Conservation (phyloP, 768 basidiomycete species). For the Tylopilus plumbeoviolaceoides region DNA sequence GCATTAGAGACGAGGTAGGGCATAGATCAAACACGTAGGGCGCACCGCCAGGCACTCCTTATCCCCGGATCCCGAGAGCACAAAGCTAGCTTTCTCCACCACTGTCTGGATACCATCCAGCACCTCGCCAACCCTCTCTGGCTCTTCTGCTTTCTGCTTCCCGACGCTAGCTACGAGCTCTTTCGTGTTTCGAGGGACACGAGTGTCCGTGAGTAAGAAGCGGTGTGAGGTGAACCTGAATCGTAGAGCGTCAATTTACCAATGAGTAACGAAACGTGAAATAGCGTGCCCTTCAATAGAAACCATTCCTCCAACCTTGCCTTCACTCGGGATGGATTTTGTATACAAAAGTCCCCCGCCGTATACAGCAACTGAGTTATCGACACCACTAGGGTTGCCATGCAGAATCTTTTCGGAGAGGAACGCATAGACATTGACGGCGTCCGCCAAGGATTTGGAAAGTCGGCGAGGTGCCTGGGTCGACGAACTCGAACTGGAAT, state of each 20-base stretch:
- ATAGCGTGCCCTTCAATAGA: conserved; percentile 71
- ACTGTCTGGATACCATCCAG: conserved; percentile 80
- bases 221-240: conserved; percentile 83
- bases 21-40: conserved; percentile 10
- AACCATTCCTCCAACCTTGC: conserved; percentile 78
- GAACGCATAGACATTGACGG: conserved; percentile 92
- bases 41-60: conserved; percentile 49
- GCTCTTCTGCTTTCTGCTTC: conserved; percentile 71
- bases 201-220: conserved; percentile 91
- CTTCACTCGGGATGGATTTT: conserved; percentile 53
- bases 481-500: conserved; percentile 6
- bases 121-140: conserved; percentile 76
- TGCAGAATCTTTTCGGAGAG: conserved; percentile 94
- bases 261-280: neutral
- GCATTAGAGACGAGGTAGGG: neutral
- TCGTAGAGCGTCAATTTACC: neutral
- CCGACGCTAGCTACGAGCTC: conserved; percentile 88
- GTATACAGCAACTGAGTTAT: conserved; percentile 90
- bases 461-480: conserved; percentile 53
- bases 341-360: conserved; percentile 95
- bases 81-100: conserved; percentile 73
- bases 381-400: conserved; percentile 95
- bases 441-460: conserved; percentile 59
- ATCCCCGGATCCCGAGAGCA: conserved; percentile 53
- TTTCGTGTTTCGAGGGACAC: conserved; percentile 92